Evolutionary conservation across 1,284 basidiomycete species (phyloP), one percentile per base, ranked within the genome.

Genomic region (Ganoderma lucidum): DNA sequence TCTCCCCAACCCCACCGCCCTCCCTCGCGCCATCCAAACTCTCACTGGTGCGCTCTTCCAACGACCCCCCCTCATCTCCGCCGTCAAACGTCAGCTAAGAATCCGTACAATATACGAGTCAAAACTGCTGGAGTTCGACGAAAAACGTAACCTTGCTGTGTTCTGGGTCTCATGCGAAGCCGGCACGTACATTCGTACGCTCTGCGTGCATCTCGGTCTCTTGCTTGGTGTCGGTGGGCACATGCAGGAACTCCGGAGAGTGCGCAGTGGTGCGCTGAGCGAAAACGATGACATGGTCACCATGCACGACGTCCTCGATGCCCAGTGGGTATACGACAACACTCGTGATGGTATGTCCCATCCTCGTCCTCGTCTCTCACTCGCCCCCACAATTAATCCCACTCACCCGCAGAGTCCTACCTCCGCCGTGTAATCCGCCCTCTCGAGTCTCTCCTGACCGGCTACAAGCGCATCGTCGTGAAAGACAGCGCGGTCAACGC

Each of bases 141-240:
- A 99, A 79, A 96, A 98, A 82, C 91, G 98, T 67, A 98, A 98
- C 79, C 88, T 99, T 66, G 96, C 90, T 67, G 97, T 99, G 44
- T 99, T 99, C 86, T 98, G 96, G 96, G 97, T 99, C 32, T 96
- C 94, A 56, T 99, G 98, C 81, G 98, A 99, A 81, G 98, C 98
- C 35, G 97, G 97, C 73, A 99, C 97, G 30, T 99, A 99, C 82
- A 98, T 99, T 79, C 94, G 97, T 80, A 99, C 97, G 2, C 87
- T 99, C 69, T 99, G 98, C 81, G 98, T 99, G 32, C 98, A 99
- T 83, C 85, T 99, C 66, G 98, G 98, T 73, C 86, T 99, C 62
- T 75, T 99, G 60, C 86, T 99, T 64, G 98, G 98, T 75, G 97
- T 99, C 60, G 98, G 98, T 51, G 98, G 96, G 41, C 98, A 99